Conservation (phyloP, 2,329 filamentous ascomycete species). For the Rhinocladiella similis region DNA sequence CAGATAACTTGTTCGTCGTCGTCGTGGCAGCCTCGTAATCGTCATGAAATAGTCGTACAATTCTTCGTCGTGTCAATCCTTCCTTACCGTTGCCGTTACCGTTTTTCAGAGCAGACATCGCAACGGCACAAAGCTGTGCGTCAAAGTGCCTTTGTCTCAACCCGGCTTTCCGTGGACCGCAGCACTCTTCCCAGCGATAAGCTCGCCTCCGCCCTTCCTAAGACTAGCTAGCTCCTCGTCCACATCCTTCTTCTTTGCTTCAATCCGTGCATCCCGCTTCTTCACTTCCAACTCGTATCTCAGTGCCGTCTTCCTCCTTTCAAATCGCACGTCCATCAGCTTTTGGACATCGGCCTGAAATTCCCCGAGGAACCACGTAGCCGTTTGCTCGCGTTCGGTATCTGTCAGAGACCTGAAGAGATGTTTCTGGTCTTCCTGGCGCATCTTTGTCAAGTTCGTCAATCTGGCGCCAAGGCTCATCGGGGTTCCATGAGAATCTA, state of each 20-base stretch:
- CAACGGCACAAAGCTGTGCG: too few species aligned
- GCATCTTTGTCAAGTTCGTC: conserved; percentile 38
- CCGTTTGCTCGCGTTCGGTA: conserved; percentile 62
- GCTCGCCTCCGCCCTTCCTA: conserved; percentile 54
- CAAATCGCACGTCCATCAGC: conserved; percentile 54
- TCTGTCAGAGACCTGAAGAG: conserved; percentile 55
- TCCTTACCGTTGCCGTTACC: too few species aligned
- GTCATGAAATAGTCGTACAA: too few species aligned
- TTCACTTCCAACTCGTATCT: conserved; percentile 58
- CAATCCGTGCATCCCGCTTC: conserved; percentile 52
- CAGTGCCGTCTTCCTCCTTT: conserved; percentile 54
- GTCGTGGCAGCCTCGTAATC: too few species aligned
- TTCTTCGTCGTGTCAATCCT: too few species aligned
- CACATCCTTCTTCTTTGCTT: conserved; percentile 50
- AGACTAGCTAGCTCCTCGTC: conserved; percentile 54
- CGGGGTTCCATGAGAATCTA: conserved; percentile 23
- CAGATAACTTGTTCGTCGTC: too few species aligned
- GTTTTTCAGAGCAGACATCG: too few species aligned
- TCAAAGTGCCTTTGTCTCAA: too few species aligned
- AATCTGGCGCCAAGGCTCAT: conserved; percentile 38
- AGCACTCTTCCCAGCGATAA: conserved; percentile 46
- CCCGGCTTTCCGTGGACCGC: conserved; percentile 2
- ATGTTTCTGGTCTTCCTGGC: conserved; percentile 44
- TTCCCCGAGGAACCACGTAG: conserved; percentile 59
- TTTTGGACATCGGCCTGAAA: conserved; percentile 53